phyloP scores from a whole-genome alignment of 441 rosid genomes.

The Isatis lusitanica region DNA sequence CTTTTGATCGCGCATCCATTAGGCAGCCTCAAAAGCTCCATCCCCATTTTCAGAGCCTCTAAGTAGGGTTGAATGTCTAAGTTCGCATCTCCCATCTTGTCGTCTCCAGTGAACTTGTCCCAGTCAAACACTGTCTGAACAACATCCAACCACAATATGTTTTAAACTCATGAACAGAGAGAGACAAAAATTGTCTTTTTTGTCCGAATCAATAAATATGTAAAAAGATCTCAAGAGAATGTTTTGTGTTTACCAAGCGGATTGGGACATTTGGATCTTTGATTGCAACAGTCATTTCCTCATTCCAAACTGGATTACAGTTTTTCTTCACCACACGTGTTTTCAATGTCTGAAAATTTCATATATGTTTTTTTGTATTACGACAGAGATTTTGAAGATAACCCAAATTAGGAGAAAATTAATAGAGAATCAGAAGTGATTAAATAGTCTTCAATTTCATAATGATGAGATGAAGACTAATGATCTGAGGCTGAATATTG shows the following conservation, averaged over 20 bases:
- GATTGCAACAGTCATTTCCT: conserved; percentile 51
- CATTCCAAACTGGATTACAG: conserved; percentile 63
- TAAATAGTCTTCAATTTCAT: background rate
- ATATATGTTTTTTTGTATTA: background rate
- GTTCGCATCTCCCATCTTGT: conserved; percentile 58
- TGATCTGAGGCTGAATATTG: background rate
- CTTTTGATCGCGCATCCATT: conserved; percentile 46
- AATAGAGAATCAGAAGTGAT: background rate
- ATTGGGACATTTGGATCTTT: conserved; percentile 40
- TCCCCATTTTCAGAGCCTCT: conserved; percentile 40
- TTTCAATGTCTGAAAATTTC: conserved; percentile 52
- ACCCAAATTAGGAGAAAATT: background rate
- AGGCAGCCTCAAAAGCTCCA: conserved; percentile 42
- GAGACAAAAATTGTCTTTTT: background rate
- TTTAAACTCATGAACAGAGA: background rate
- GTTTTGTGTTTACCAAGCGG: conserved; percentile 40
- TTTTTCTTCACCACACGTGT: conserved; percentile 49
- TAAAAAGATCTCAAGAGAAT: background rate
- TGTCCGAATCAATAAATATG: background rate
- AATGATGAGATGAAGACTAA: background rate
- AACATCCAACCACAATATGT: background rate
- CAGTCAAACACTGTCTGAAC: conserved; percentile 52
- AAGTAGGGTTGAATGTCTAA: conserved; percentile 48
- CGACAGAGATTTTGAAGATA: background rate
- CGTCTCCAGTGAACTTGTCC: conserved; percentile 53